phyloP scores from a whole-genome alignment of 345 rosid genomes.

The Turnera subulata region DNA sequence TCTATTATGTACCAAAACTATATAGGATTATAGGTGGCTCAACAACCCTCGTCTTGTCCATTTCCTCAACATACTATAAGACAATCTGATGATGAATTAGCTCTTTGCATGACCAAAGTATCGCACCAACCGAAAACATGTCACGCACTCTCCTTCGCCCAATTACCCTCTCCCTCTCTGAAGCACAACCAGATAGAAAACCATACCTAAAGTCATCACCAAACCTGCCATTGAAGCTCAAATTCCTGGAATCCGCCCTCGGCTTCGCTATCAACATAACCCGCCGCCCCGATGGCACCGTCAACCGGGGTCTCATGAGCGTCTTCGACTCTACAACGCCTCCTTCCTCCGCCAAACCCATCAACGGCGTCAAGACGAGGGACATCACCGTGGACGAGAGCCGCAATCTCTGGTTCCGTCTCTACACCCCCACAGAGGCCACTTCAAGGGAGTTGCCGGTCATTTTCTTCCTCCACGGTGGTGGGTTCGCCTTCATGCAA shows the following conservation, averaged over 20 bases:
- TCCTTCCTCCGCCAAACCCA: not conserved
- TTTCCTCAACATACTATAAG: too few species aligned
- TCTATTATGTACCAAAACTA: too few species aligned
- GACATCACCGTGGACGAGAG: constrained; percentile 1
- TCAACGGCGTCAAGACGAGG: not conserved
- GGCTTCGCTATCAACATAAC: not conserved
- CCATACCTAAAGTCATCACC: not conserved
- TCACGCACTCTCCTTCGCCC: not conserved
- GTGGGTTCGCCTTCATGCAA: constrained; percentile 4
- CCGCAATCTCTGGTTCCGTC: constrained; percentile 10
- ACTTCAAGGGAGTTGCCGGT: not conserved
- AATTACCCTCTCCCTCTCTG: not conserved
- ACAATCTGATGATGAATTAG: too few species aligned
- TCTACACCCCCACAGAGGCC: not conserved
- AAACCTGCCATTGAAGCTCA: not conserved
- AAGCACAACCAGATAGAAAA: not conserved
- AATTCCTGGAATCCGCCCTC: not conserved
- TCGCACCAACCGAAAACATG: not conserved
- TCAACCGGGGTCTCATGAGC: not conserved
- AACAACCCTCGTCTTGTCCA: too few species aligned
- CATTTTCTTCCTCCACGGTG: constrained; percentile 17
- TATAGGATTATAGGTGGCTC: too few species aligned
- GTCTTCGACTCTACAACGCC: not conserved
- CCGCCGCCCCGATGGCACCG: constrained; percentile 1
- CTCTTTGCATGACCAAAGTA: too few species aligned